A percentile compares a stretch with the other conserved stretches of the same genome.
These are phyloP conservation scores for Xanthoceras sorbifolium DNA, from an alignment of 345 rosid genomes.

Conservation along the genomic window DNA sequence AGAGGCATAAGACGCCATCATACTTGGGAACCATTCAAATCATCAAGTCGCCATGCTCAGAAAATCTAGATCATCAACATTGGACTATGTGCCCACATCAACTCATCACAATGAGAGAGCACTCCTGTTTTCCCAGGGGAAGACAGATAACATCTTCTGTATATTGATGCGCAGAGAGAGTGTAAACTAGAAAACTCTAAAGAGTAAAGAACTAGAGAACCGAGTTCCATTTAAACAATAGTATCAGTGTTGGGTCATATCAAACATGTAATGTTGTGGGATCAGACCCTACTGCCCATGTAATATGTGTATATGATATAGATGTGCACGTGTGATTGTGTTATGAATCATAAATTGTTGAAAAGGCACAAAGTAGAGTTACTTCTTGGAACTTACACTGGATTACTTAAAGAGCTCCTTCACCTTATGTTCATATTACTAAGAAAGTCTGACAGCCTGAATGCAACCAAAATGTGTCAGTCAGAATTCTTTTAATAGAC, in stretches of 20 bases:
- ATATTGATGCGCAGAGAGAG: not conserved
- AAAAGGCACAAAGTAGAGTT: not conserved
- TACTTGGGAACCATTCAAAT: not conserved
- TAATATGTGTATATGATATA: not conserved
- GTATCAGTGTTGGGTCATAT: not conserved
- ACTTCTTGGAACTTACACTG: constrained; percentile 14
- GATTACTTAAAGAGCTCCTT: constrained; percentile 17
- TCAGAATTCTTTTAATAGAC: not conserved
- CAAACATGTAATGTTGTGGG: not conserved
- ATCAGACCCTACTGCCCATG: not conserved
- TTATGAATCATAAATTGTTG: not conserved
- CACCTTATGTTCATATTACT: constrained; percentile 47
- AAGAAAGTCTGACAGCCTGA: constrained; percentile 77
- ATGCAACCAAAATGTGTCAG: constrained; percentile 10
- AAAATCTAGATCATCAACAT: not conserved
- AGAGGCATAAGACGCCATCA: not conserved
- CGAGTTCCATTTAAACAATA: not conserved
- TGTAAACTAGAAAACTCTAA: not conserved
- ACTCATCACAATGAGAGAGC: not conserved
- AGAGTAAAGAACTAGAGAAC: not conserved
- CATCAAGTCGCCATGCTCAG: not conserved
- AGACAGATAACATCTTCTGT: not conserved
- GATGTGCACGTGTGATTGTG: not conserved
- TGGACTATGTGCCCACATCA: not conserved
- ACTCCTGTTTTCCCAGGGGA: not conserved